These are phyloP conservation scores for Globisporangium nodosum DNA, from an alignment of 352 stramenopile genomes.

Conservation along the genomic window DNA sequence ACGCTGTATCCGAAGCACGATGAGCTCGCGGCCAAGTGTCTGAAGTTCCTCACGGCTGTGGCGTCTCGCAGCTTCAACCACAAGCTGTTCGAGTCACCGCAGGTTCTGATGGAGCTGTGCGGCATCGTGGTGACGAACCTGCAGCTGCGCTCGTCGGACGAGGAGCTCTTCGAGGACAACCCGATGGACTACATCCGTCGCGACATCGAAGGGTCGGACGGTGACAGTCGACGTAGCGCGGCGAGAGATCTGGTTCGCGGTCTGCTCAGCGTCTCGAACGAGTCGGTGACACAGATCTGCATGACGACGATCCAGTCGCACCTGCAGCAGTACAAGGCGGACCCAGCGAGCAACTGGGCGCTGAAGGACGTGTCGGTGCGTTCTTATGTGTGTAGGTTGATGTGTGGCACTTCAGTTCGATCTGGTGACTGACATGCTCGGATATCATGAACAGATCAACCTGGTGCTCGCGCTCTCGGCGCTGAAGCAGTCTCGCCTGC, in stretches of 20 bases:
- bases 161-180: conserved; percentile 99
- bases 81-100: conserved; percentile 76
- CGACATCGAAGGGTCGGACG: conserved; percentile 98
- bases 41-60: conserved; percentile 97
- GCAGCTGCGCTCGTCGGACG: conserved; percentile 92
- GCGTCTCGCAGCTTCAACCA: conserved; percentile 93
- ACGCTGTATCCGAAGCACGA: conserved; percentile 92
- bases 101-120: conserved; percentile 90
- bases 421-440: not conserved
- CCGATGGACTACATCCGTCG: conserved; percentile 97
- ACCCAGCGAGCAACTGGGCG: conserved; percentile 88
- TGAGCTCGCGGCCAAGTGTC: conserved; percentile 92
- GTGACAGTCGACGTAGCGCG: conserved; percentile 93
- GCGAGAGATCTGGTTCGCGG: conserved; percentile 93
- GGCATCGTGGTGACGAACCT: conserved; percentile 98
- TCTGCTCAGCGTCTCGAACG: conserved; percentile 94
- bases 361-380: conserved; percentile 95
- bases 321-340: conserved; percentile 86
- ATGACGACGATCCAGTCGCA: conserved; percentile 88
- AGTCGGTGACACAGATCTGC: conserved; percentile 93
- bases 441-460: conserved; percentile 54
- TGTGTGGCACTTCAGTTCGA: not conserved
- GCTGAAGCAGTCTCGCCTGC: conserved; percentile 88
- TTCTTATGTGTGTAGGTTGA: conserved; percentile 3
- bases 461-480: conserved; percentile 96